Evolutionary conservation across 2,329 filamentous ascomycete genomes (phyloP).

Genomic region (Pseudogymnoascus sp.): DNA sequence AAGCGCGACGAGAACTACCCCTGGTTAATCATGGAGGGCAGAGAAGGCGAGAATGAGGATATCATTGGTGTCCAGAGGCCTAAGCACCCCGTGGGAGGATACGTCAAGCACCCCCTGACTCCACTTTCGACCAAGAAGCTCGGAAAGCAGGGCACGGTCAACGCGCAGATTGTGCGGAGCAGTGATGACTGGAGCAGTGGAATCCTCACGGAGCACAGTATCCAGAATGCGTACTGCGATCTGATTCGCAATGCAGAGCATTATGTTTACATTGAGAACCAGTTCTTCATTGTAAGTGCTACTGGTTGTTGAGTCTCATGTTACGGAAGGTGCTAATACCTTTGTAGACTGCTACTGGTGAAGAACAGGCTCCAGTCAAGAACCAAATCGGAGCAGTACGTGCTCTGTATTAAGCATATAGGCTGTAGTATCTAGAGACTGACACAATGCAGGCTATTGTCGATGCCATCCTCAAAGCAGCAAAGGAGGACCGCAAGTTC

Average conservation of each 20-base stretch:
- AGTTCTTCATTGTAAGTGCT: conserved; percentile 69
- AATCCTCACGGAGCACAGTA: conserved; percentile 74
- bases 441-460: conserved; percentile 56
- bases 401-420: neutral
- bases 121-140: conserved; percentile 59
- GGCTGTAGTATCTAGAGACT: neutral
- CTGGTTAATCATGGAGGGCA: conserved; percentile 74
- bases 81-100: conserved; percentile 80
- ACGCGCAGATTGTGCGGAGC: conserved; percentile 80
- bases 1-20: conserved; percentile 78
- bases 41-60: conserved; percentile 71
- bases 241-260: conserved; percentile 82
- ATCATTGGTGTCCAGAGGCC: conserved; percentile 82
- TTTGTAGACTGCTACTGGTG: conserved; percentile 64
- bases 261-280: conserved; percentile 96
- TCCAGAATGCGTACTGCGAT: conserved; percentile 79
- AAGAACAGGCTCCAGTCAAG: conserved; percentile 76
- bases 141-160: conserved; percentile 60
- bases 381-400: conserved; percentile 66
- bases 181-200: conserved; percentile 92
- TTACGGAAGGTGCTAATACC: conserved; percentile 33
- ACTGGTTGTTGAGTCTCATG: neutral
- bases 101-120: conserved; percentile 69
- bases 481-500: conserved; percentile 79
- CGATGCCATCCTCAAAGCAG: conserved; percentile 75